phyloP scores from a whole-genome alignment of 2,329 filamentous ascomycete genomes.

The Aspergillus quadrilineatus region DNA sequence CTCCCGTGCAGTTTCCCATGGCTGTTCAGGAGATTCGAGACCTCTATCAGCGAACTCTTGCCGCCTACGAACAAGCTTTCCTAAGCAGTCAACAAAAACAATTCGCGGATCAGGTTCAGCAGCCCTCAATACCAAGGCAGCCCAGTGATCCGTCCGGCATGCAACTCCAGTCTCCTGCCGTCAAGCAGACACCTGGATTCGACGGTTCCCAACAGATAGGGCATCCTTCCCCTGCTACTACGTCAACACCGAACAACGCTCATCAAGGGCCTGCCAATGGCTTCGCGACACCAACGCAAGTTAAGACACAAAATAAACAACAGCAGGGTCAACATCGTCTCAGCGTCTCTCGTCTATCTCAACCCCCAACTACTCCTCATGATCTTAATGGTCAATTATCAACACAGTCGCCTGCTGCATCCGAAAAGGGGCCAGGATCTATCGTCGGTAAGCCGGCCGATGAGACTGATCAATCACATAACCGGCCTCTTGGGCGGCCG shows the following conservation, averaged over 20 bases:
- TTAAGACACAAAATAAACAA: slow-evolving; percentile 35
- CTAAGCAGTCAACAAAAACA: slow-evolving; percentile 47
- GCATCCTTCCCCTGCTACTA: slow-evolving; percentile 33
- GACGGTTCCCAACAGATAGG: slow-evolving; percentile 34
- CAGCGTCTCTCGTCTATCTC: slow-evolving; percentile 36
- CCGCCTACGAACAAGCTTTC: slow-evolving; percentile 66
- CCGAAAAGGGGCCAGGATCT: slow-evolving; percentile 27
- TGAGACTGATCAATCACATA: slow-evolving; percentile 31
- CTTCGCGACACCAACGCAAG: slow-evolving; percentile 39
- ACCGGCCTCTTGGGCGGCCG: slow-evolving; percentile 37
- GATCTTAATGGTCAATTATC: slow-evolving; percentile 31
- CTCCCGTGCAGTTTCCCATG: slow-evolving; percentile 61
- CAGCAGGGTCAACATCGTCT: slow-evolving; percentile 28
- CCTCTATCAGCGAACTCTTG: slow-evolving; percentile 73
- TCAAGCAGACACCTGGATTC: slow-evolving; percentile 53
- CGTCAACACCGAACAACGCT: slow-evolving; percentile 31
- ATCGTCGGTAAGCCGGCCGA: slow-evolving; percentile 30
- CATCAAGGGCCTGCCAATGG: slow-evolving; percentile 40
- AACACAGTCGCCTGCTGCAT: slow-evolving; percentile 30
- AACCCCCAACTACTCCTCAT: slow-evolving; percentile 30
- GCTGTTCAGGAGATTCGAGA: slow-evolving; percentile 68
- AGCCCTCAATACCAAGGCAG: slow-evolving; percentile 43
- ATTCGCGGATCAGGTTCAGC: slow-evolving; percentile 43
- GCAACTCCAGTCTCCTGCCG: slow-evolving; percentile 45
- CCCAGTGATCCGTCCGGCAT: slow-evolving; percentile 39